Evolutionary conservation across 108 stramenopile genomes (phyloP).

Genomic region (Fistulifera pelliculosa): DNA sequence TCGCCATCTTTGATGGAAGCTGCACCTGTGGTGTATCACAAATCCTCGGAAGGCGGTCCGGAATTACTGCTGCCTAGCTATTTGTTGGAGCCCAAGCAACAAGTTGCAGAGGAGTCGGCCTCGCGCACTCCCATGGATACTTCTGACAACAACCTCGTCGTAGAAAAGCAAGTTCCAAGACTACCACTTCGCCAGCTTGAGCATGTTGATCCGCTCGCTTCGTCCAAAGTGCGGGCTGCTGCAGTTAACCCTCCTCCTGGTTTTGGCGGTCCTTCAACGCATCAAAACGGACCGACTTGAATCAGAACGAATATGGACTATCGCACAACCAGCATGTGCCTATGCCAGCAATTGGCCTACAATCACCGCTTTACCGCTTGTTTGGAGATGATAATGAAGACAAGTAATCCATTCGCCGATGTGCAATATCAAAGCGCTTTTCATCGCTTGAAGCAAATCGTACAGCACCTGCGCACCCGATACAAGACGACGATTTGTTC

Average conservation of each 20-base stretch:
- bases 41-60: neutral
- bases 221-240: neutral
- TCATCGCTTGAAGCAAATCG: neutral
- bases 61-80: neutral
- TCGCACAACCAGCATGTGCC: neutral
- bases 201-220: neutral
- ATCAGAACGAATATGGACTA: neutral
- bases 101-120: neutral
- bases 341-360: neutral
- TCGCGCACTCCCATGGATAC: neutral
- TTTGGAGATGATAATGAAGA: conserved; percentile 4
- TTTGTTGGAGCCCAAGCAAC: neutral
- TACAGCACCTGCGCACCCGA: neutral
- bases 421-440: neutral
- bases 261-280: neutral
- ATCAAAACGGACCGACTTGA: neutral
- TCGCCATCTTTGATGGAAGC: neutral
- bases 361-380: neutral
- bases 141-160: no score
- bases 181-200: neutral
- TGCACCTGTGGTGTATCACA: neutral
- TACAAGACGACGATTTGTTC: conserved; percentile 12
- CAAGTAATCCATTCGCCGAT: conserved; percentile 23
- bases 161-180: neutral
- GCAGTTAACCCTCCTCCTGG: neutral